Percentiles rank a stretch among this genome's conserved stretches.
Conservation (phyloP, 2,329 filamentous ascomycete species). For the Podosphaera aphanis region DNA sequence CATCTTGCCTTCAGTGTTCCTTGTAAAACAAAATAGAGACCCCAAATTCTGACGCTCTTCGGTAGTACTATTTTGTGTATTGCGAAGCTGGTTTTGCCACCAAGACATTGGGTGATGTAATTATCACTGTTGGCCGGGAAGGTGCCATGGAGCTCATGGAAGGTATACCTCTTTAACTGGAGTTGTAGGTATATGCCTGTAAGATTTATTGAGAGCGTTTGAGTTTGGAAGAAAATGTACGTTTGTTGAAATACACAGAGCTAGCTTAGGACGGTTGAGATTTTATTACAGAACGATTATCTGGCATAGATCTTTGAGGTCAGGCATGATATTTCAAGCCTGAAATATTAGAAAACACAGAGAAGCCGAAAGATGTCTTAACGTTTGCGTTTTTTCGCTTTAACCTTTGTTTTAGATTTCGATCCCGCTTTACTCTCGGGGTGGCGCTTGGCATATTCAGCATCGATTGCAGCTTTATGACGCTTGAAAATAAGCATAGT, state of each 20-base stretch:
- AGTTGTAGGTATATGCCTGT: not conserved
- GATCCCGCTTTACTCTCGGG: conserved; percentile 12
- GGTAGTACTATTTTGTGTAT: conserved; percentile 51
- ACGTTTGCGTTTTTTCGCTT: conserved; percentile 19
- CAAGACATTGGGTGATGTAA: conserved; percentile 49
- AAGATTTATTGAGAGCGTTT: not conserved
- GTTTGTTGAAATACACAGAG: not conserved
- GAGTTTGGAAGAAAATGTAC: not conserved
- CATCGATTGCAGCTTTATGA: conserved; percentile 67
- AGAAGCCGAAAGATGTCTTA: conserved; percentile 2
- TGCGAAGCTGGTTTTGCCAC: conserved; percentile 51
- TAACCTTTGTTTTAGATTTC: conserved; percentile 16
- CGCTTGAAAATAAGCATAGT: conserved; percentile 74
- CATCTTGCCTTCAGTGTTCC: not conserved
- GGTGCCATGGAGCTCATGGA: conserved; percentile 42
- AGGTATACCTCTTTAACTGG: conserved; percentile 35
- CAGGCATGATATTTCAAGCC: too few relatives aligned
- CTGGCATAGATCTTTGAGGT: too few relatives aligned
- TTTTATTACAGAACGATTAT: too few relatives aligned
- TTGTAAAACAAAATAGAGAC: not conserved
- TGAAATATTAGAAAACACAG: too few relatives aligned
- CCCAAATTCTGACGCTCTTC: conserved; percentile 1
- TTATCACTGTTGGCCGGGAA: conserved; percentile 37
- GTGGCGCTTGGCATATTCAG: conserved; percentile 50
- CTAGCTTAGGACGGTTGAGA: too few relatives aligned